Percentiles rank a stretch among this genome's conserved stretches.
Evolutionary conservation across 306 rosid species (phyloP).

Genomic region (Arachis hypogaea): DNA sequence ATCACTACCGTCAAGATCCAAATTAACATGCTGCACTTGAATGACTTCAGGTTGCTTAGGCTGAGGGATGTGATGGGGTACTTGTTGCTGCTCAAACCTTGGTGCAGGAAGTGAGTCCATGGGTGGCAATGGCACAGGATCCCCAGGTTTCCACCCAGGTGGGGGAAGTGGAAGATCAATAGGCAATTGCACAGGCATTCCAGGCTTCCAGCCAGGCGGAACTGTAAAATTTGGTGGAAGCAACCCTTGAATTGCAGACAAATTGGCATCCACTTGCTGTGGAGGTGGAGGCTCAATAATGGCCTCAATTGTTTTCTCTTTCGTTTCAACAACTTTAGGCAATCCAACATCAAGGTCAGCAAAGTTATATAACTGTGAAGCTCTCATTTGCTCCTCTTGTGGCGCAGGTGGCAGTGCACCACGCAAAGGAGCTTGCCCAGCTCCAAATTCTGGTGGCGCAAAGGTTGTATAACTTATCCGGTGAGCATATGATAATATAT

Average conservation of each 20-base stretch:
- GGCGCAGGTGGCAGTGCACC: constrained; percentile 98
- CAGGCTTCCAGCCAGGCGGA: constrained; percentile 97
- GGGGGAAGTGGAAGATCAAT: constrained; percentile 78
- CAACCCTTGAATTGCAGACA: constrained; percentile 67
- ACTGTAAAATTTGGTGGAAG: constrained; percentile 74
- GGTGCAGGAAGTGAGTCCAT: constrained; percentile 64
- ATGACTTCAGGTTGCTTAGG: constrained; percentile 72
- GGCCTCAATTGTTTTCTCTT: constrained; percentile 68
- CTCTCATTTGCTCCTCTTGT: constrained; percentile 95
- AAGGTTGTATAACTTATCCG: constrained; percentile 92
- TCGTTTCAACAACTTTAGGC: constrained; percentile 64
- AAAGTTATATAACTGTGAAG: constrained; percentile 82
- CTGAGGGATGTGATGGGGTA: constrained; percentile 57
- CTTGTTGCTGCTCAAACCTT: constrained; percentile 62
- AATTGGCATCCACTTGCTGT: constrained; percentile 52
- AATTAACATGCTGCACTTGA: constrained; percentile 85
- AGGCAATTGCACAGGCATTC: constrained; percentile 90
- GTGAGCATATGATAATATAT: constrained; percentile 85
- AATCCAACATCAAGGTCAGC: constrained; percentile 91
- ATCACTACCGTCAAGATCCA: constrained; percentile 87
- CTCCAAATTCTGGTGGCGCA: constrained; percentile 94
- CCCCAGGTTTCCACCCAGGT: constrained; percentile 97
- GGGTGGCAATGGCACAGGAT: constrained; percentile 85
- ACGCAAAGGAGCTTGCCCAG: constrained; percentile 80
- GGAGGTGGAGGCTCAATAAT: constrained; percentile 67